These are phyloP conservation scores for Alternaria viburni DNA, from an alignment of 2,329 filamentous ascomycete species.

Conservation along the genomic window DNA sequence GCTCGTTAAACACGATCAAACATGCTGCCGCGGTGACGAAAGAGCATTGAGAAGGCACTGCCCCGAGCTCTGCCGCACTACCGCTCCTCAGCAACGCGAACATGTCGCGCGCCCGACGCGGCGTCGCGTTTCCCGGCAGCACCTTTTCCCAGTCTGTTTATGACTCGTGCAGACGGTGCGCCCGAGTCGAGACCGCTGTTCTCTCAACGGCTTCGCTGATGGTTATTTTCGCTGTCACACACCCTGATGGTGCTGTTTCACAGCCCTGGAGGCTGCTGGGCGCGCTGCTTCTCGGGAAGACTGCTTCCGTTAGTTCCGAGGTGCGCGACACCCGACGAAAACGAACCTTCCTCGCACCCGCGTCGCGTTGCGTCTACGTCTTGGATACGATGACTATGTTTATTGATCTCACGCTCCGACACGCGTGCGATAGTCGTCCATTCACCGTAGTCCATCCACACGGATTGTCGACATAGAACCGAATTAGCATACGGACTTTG, in stretches of 20 bases:
- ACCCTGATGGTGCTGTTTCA: background rate
- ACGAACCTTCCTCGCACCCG: background rate
- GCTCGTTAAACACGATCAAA: background rate
- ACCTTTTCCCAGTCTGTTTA: background rate
- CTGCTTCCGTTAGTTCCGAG: background rate
- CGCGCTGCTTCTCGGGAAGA: background rate
- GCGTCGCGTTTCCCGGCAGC: background rate
- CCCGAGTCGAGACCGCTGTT: background rate
- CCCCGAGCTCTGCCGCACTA: constrained; percentile 4
- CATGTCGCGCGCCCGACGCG: constrained; percentile 2
- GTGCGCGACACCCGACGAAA: background rate
- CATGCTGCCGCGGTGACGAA: background rate
- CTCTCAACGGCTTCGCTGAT: background rate
- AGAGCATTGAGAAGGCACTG: background rate
- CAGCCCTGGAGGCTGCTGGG: background rate
- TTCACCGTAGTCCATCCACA: background rate
- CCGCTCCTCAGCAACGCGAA: constrained; percentile 14
- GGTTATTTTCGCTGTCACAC: background rate
- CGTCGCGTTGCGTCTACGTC: background rate
- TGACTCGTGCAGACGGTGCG: background rate
- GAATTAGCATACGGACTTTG: background rate
- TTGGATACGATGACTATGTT: background rate
- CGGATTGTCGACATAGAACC: background rate
- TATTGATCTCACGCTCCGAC: background rate
- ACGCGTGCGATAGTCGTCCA: background rate